Evolutionary conservation across 176 grass and related monocot species (phyloP).

Genomic region (Raddia distichophylla): DNA sequence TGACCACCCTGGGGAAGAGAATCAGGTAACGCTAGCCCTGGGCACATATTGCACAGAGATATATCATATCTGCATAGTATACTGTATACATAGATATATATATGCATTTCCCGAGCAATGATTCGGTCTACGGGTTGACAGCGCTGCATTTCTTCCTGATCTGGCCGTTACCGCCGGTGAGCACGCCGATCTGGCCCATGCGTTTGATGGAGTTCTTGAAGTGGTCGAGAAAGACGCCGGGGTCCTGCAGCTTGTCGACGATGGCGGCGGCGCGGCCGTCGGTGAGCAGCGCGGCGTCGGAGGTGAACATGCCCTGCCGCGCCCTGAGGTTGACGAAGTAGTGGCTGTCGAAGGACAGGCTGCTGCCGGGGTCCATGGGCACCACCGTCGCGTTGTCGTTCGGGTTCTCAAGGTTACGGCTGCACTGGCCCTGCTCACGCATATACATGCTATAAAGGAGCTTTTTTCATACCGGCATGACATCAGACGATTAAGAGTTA

Average conservation of each 20-base stretch:
- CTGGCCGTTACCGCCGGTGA: constrained; percentile 47
- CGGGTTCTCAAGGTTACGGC: constrained; percentile 33
- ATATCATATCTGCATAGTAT: not conserved
- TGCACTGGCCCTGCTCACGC: constrained; percentile 1
- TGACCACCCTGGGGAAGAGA: not conserved
- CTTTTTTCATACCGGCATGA: too few species aligned
- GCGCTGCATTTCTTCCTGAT: constrained; percentile 50
- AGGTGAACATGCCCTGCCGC: constrained; percentile 51
- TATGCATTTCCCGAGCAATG: not conserved
- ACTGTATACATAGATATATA: too few species aligned
- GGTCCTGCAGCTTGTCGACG: constrained; percentile 37
- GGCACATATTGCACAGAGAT: not conserved
- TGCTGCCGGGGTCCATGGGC: constrained; percentile 52
- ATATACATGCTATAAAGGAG: not conserved
- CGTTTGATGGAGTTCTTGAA: constrained; percentile 56
- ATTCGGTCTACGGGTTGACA: constrained; percentile 34
- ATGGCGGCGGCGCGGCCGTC: constrained; percentile 26
- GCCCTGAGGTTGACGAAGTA: constrained; percentile 49
- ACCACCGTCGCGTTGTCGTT: constrained; percentile 51
- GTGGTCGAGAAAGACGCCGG: constrained; percentile 33
- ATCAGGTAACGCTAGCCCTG: not conserved
- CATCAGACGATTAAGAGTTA: too few species aligned
- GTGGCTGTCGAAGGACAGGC: constrained; percentile 45
- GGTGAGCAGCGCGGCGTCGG: constrained; percentile 52
- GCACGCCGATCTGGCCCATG: constrained; percentile 59